phyloP scores from a whole-genome alignment of 768 basidiomycete genomes.

The Hemileccinum impolitum region DNA sequence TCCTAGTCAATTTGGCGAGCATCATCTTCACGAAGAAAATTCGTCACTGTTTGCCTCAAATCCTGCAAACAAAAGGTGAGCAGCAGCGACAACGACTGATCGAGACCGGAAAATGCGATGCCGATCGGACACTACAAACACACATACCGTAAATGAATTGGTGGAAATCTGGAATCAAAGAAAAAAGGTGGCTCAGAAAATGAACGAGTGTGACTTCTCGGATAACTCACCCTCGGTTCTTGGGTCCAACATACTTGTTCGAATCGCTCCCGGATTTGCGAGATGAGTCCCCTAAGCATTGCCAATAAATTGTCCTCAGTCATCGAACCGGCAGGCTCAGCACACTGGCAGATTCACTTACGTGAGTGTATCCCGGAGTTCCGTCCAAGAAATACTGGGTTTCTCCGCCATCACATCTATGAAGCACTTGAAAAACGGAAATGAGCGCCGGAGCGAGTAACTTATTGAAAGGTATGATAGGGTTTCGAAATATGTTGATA shows the following conservation, averaged over 20 bases:
- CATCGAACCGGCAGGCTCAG: not conserved
- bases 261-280: not conserved
- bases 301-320: not conserved
- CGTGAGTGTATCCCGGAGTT: not conserved
- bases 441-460: not conserved
- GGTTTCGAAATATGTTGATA: not conserved
- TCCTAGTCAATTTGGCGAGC: too few relatives aligned
- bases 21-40: too few relatives aligned
- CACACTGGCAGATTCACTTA: not conserved
- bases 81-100: too few relatives aligned
- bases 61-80: not conserved
- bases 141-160: not conserved
- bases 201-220: not conserved
- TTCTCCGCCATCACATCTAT: not conserved
- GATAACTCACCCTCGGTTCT: slow-evolving; percentile 5
- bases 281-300: not conserved
- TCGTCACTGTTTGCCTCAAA: not conserved
- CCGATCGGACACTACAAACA: not conserved
- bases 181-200: not conserved
- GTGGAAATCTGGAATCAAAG: not conserved
- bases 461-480: not conserved
- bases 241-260: not conserved
- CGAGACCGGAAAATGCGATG: too few relatives aligned
- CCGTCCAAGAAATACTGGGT: not conserved
- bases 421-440: not conserved